Evolutionary conservation across 2,329 filamentous ascomycete species (phyloP).

Genomic region (Claviceps digitariae): DNA sequence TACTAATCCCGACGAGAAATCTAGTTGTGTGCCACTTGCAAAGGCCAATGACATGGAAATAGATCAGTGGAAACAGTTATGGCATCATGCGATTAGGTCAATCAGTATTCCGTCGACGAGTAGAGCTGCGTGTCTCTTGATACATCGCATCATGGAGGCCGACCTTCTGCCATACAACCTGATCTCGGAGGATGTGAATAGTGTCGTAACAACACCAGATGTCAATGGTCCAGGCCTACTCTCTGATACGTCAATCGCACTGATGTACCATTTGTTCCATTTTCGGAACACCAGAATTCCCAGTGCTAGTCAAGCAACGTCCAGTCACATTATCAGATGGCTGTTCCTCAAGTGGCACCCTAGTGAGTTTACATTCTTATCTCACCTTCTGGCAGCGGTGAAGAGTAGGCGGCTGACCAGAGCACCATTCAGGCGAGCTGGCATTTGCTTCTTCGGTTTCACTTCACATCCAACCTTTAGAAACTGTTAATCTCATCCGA

Average conservation of each 20-base stretch:
- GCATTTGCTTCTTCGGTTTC: constrained; percentile 52
- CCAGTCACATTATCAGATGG: constrained; percentile 68
- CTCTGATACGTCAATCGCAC: constrained; percentile 61
- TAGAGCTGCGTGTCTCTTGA: constrained; percentile 61
- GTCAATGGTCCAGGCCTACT: constrained; percentile 66
- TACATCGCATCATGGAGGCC: constrained; percentile 53
- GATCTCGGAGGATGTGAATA: constrained; percentile 55
- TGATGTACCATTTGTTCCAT: constrained; percentile 60
- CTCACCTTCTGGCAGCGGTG: neutral
- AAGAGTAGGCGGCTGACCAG: neutral
- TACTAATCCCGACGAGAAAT: constrained; percentile 12
- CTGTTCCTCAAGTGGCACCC: constrained; percentile 70
- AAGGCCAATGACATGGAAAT: constrained; percentile 20
- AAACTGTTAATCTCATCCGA: constrained; percentile 56
- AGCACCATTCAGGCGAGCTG: constrained; percentile 42
- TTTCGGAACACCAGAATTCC: constrained; percentile 54
- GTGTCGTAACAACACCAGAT: constrained; percentile 63
- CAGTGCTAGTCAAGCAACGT: constrained; percentile 51
- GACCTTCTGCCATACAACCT: constrained; percentile 54
- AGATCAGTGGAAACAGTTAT: constrained; percentile 55
- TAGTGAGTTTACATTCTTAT: constrained; percentile 35
- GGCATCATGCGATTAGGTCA: constrained; percentile 60
- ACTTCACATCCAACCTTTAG: constrained; percentile 47
- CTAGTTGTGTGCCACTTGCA: constrained; percentile 18
- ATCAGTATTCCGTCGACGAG: constrained; percentile 58